These are phyloP conservation scores for Alternaria sp. DNA, from an alignment of 2,329 filamentous ascomycete species.

Conservation along the genomic window DNA sequence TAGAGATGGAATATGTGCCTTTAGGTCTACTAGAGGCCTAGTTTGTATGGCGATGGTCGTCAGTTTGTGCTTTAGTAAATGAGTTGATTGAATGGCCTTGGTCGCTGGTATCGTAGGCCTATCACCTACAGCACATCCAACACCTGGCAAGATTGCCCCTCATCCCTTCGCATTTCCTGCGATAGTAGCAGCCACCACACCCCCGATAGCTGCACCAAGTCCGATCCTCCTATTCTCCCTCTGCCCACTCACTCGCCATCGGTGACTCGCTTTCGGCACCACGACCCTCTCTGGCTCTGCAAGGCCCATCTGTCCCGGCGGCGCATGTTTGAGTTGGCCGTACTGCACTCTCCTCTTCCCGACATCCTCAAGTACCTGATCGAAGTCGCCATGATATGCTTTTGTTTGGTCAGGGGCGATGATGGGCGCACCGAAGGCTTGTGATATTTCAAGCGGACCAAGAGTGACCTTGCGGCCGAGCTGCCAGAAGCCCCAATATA, in stretches of 20 bases:
- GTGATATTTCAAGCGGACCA: constrained; percentile 48
- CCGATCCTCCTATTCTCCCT: constrained; percentile 15
- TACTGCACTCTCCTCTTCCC: constrained; percentile 30
- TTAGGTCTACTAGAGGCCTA: no score
- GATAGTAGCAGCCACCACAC: constrained; percentile 21
- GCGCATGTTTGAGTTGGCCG: constrained; percentile 27
- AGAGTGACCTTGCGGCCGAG: constrained; percentile 48
- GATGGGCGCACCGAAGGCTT: constrained; percentile 44
- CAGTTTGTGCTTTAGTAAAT: no score
- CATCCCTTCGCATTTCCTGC: constrained; percentile 13
- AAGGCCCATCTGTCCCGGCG: constrained; percentile 32
- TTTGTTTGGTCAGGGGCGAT: constrained; percentile 27
- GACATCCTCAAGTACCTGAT: constrained; percentile 31
- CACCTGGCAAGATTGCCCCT: neutral
- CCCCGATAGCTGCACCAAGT: constrained; percentile 23
- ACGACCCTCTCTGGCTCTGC: constrained; percentile 30
- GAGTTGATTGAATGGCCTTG: neutral
- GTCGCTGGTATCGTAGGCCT: neutral
- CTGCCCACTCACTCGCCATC: constrained; percentile 2
- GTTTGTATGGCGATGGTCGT: no score
- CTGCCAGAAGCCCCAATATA: constrained; percentile 50
- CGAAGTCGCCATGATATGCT: constrained; percentile 33
- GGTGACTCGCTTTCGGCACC: constrained; percentile 4
- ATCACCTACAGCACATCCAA: neutral
- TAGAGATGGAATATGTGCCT: no score